Conservation (phyloP, 768 basidiomycete species). For the Nevesoporus exiguus region DNA sequence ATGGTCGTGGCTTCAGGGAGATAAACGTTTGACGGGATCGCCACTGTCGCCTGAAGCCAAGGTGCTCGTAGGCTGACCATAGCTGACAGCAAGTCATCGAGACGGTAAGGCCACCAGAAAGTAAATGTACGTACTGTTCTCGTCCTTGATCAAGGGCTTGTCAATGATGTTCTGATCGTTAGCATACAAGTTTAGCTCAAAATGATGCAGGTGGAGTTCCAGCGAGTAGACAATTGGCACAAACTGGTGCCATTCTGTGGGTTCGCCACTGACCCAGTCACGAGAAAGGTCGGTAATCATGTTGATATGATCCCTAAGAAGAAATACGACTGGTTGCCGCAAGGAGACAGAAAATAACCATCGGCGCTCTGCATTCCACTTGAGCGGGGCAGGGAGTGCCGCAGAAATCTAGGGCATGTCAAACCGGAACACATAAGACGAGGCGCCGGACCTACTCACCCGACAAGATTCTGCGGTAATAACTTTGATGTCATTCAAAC, state of each 20-base stretch:
- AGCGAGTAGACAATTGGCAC: constrained; percentile 78
- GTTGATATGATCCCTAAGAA: constrained; percentile 91
- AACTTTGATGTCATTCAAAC: constrained; percentile 83
- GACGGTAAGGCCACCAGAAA: not conserved
- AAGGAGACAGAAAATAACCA: constrained; percentile 79
- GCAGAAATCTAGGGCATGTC: constrained; percentile 51
- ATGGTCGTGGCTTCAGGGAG: constrained; percentile 66
- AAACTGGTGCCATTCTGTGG: constrained; percentile 76
- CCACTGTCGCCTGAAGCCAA: constrained; percentile 45
- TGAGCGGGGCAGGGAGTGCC: constrained; percentile 74
- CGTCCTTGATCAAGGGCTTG: constrained; percentile 73
- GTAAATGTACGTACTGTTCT: constrained; percentile 60
- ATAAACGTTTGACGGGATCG: constrained; percentile 69
- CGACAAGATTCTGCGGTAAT: constrained; percentile 75
- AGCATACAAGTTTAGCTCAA: constrained; percentile 73
- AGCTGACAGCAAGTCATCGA: constrained; percentile 42
- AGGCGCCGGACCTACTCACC: constrained; percentile 36
- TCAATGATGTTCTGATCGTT: constrained; percentile 98
- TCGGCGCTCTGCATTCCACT: constrained; percentile 75
- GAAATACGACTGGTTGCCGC: constrained; percentile 66
- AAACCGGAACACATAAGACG: constrained; percentile 16
- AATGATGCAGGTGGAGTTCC: constrained; percentile 70
- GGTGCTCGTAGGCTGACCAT: constrained; percentile 65
- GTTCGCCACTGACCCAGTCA: constrained; percentile 87
- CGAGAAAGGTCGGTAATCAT: constrained; percentile 91